Evolutionary conservation across 129 eudicot genomes (phyloP).

Genomic region (Tagetes patula): DNA sequence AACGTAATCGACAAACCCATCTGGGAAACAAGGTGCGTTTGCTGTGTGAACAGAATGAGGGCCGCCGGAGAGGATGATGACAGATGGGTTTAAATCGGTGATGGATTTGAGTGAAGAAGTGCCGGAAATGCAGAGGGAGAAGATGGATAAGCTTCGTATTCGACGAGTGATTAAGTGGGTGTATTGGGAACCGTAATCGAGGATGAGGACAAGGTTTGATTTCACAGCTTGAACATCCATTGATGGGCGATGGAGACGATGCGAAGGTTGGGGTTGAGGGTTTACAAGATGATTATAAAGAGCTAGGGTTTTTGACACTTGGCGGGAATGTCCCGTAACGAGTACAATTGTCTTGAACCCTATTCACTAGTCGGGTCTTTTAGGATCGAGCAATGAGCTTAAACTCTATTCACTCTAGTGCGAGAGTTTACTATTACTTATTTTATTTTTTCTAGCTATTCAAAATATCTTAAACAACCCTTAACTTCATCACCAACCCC

Average conservation of each 20-base stretch:
- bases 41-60: constrained; percentile 78
- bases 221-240: constrained; percentile 63
- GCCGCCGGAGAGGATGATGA: constrained; percentile 85
- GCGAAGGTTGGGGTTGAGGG: constrained; percentile 23
- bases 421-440: too few species aligned
- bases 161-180: constrained; percentile 92
- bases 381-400: too few species aligned
- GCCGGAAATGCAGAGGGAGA: constrained; percentile 81
- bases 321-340: constrained; percentile 16
- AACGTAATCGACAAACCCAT: constrained; percentile 73
- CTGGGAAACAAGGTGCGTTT: constrained; percentile 65
- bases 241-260: background rate
- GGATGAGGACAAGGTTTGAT: constrained; percentile 67
- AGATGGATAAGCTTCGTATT: constrained; percentile 65
- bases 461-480: too few species aligned
- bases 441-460: too few species aligned
- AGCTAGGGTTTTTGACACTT: constrained; percentile 37
- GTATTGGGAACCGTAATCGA: constrained; percentile 90
- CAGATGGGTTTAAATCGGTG: constrained; percentile 63
- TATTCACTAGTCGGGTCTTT: too few species aligned
- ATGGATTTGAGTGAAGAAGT: constrained; percentile 71
- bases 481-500: too few species aligned
- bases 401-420: too few species aligned
- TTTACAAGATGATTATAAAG: constrained; percentile 16
- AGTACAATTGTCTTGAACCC: too few species aligned